phyloP scores from a whole-genome alignment of 441 rosid genomes.

The Gossypium aridum region DNA sequence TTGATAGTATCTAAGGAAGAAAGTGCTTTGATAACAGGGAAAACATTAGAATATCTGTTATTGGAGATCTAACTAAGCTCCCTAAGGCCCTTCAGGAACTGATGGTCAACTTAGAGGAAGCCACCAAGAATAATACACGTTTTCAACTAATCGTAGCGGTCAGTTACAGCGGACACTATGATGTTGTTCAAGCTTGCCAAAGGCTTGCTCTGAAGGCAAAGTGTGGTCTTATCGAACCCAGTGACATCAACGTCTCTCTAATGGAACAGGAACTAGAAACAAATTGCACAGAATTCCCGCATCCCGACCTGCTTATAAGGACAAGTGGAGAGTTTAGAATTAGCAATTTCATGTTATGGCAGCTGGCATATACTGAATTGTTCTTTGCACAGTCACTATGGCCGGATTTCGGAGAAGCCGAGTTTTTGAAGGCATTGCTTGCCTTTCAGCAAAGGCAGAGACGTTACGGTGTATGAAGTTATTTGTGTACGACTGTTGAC shows the following conservation, averaged over 20 bases:
- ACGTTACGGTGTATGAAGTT: slow-evolving; percentile 22
- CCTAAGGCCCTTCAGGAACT: slow-evolving; percentile 19
- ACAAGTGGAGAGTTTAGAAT: slow-evolving; percentile 31
- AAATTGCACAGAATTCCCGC: slow-evolving; percentile 24
- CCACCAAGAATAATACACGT: slow-evolving; percentile 19
- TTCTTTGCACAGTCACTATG: slow-evolving; percentile 23
- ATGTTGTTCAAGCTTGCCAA: slow-evolving; percentile 36
- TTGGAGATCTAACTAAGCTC: slow-evolving; percentile 27
- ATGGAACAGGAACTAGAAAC: slow-evolving; percentile 30
- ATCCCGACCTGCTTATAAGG: slow-evolving; percentile 32
- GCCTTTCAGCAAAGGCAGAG: slow-evolving; percentile 34
- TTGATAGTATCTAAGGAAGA: background rate
- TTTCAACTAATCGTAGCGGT: slow-evolving; percentile 34
- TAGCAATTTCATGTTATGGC: slow-evolving; percentile 41
- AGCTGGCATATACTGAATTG: slow-evolving; percentile 31
- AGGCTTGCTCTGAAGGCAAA: slow-evolving; percentile 32
- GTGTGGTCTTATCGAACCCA: slow-evolving; percentile 22
- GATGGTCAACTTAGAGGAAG: slow-evolving; percentile 18
- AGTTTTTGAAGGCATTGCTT: slow-evolving; percentile 31
- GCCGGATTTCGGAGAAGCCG: slow-evolving; percentile 32
- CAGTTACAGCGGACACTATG: slow-evolving; percentile 32
- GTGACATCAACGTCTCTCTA: slow-evolving; percentile 18
- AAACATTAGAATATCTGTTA: slow-evolving; percentile 22
- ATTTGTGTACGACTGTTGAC: background rate
- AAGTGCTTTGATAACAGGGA: slow-evolving; percentile 18